These are phyloP conservation scores for Xylaria flabelliformis DNA, from an alignment of 495 filamentous ascomycete species.

Conservation along the genomic window DNA sequence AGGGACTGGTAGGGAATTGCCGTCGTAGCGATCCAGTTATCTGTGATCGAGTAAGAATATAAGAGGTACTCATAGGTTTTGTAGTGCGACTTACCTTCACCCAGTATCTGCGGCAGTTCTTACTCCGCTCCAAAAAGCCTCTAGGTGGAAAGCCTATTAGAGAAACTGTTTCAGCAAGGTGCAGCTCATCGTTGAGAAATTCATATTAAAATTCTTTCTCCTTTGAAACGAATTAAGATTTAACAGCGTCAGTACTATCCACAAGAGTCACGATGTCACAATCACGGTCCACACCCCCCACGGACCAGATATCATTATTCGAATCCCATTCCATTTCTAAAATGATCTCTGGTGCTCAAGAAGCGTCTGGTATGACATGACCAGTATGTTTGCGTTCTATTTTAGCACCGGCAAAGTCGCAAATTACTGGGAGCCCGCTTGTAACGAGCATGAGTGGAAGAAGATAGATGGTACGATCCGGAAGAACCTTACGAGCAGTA, in stretches of 20 bases:
- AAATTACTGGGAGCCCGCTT: not conserved
- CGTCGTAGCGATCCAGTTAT: not conserved
- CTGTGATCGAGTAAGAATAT: not conserved
- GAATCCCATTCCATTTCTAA: not conserved
- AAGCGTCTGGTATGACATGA: not conserved
- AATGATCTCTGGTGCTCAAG: slow-evolving; percentile 9
- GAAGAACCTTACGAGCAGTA: not conserved
- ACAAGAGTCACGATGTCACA: not conserved
- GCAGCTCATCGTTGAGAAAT: slow-evolving; percentile 1
- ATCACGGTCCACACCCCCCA: not conserved
- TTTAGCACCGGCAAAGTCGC: not conserved
- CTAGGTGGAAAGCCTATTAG: not conserved
- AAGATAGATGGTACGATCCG: not conserved
- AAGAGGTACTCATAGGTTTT: not conserved
- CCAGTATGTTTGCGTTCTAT: not conserved
- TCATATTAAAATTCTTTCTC: too few species aligned
- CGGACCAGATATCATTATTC: not conserved
- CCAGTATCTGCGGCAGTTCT: not conserved
- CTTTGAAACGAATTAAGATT: not conserved
- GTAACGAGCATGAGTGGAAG: not conserved
- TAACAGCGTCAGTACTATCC: not conserved
- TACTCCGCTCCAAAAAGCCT: not conserved
- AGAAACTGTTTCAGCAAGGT: slow-evolving; percentile 2
- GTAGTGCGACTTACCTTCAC: not conserved
- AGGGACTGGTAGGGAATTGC: not conserved